Evolutionary conservation across 495 filamentous ascomycete genomes (phyloP), one percentile per base, ranked within the genome.

Genomic region (Astrothelium subdiscretum): DNA sequence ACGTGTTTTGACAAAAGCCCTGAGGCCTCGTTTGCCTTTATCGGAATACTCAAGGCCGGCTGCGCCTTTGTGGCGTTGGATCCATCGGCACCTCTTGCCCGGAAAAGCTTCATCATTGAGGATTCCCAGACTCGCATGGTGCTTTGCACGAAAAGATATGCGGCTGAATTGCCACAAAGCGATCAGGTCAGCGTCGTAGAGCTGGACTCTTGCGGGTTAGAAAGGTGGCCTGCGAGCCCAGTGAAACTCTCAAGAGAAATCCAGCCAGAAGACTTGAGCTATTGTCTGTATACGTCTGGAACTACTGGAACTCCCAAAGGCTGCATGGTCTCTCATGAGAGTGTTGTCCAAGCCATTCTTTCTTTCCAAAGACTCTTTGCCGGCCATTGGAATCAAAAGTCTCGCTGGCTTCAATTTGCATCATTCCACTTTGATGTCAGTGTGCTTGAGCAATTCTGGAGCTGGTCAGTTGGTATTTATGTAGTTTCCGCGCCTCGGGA

Each of bases 381-480:
- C 8, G 81, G 77, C 1, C 85, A 84, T 63, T 91, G 90, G 90
- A 78, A 84, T 63, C 63, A 72, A 2, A 69, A 81, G 15, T 92
- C 90, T 1, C 79, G 84, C 54, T 94, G 87, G 83, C 76, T 95
- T 15, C 90, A 95, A 70, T 95, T 95, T 68, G 90, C 90, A 6
- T 90, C 88, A 0, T 88, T 91, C 60, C 89, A 92, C 70, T 95
- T 95, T 63, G 90, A 95, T 66, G 90, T 94, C 24, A 90, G 87
- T 31, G 87, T 94, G 5, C 76, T 94, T 18, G 90, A 95, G 70
- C 89, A 92, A 66, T 95, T 88, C 71, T 94, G 88, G 88, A 90
- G 82, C 57, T 95, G 90, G 90, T 89, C 83, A 54, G 85, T 90
- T 12, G 89, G 90, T 6, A 89, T 94, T 48, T 85, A 85, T 11